phyloP scores from a whole-genome alignment of 208 protist genomes.

The Porcisia deanei region DNA sequence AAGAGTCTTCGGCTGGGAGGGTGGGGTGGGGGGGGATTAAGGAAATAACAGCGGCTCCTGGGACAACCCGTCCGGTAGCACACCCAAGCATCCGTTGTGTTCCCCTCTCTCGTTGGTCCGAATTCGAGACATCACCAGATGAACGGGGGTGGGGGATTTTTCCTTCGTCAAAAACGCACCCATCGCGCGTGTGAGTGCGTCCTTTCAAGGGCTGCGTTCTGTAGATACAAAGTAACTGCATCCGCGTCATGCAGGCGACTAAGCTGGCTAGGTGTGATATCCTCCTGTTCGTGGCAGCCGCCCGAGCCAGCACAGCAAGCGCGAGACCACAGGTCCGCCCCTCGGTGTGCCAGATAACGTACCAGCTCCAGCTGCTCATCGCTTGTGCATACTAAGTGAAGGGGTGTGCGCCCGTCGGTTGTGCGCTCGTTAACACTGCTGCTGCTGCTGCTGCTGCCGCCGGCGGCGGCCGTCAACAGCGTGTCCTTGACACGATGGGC shows the following conservation, averaged over 20 bases:
- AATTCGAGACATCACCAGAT: too few relatives aligned
- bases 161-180: too few relatives aligned
- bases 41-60: too few relatives aligned
- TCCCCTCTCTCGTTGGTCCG: too few relatives aligned
- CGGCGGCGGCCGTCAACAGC: slow-evolving; percentile 32
- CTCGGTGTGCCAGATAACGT: slow-evolving; percentile 34
- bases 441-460: slow-evolving; percentile 28
- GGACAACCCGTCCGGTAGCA: too few relatives aligned
- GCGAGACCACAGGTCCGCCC: slow-evolving; percentile 20
- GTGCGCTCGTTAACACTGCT: slow-evolving; percentile 45
- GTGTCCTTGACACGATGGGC: slow-evolving; percentile 36
- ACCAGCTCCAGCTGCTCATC: slow-evolving; percentile 29
- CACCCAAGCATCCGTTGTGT: too few relatives aligned
- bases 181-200: too few relatives aligned
- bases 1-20: too few relatives aligned
- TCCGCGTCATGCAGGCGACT: background rate
- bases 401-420: slow-evolving; percentile 27
- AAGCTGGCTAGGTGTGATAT: background rate
- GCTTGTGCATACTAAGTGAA: slow-evolving; percentile 42
- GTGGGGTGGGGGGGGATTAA: too few relatives aligned
- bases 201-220: background rate
- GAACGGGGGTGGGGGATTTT: too few relatives aligned
- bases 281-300: background rate
- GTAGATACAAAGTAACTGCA: background rate
- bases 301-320: background rate